Evolutionary conservation across 2,329 filamentous ascomycete species (phyloP).

Genomic region (Venturiaceae sp.): DNA sequence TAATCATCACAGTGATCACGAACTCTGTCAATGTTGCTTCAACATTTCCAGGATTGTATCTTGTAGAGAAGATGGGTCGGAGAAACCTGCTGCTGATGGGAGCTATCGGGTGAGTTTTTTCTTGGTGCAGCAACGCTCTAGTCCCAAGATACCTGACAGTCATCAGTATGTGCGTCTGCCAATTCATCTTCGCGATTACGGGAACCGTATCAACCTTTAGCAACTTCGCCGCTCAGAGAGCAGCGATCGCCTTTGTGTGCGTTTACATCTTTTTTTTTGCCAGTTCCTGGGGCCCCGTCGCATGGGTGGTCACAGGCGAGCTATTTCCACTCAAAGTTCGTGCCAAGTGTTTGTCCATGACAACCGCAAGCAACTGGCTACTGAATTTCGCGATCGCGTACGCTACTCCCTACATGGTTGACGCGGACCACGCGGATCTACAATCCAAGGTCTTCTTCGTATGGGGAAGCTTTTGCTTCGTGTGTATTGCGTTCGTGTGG

Average conservation of each 20-base stretch:
- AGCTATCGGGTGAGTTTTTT: conserved; percentile 42
- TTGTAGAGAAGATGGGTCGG: conserved; percentile 71
- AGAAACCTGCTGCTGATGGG: conserved; percentile 66
- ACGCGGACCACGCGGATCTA: conserved; percentile 56
- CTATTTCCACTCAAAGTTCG: conserved; percentile 35
- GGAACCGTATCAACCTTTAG: conserved; percentile 25
- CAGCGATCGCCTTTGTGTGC: conserved; percentile 39
- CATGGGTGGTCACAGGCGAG: conserved; percentile 60
- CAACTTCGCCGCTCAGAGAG: conserved; percentile 22
- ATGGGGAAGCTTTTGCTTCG: conserved; percentile 42
- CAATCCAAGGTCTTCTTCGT: conserved; percentile 41
- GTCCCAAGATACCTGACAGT: no score
- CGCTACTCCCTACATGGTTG: conserved; percentile 68
- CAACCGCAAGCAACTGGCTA: conserved; percentile 46
- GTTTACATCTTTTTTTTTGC: conserved; percentile 76
- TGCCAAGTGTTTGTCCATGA: conserved; percentile 38
- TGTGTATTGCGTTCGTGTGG: conserved; percentile 57
- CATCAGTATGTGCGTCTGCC: conserved; percentile 27
- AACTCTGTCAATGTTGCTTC: conserved; percentile 69
- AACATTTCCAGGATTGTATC: conserved; percentile 59
- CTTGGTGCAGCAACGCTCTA: no score
- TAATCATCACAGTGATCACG: conserved; percentile 65
- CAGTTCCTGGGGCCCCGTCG: conserved; percentile 65
- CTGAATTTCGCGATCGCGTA: conserved; percentile 59
- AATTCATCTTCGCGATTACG: conserved; percentile 28